These are phyloP conservation scores for Oryza nivara DNA, from an alignment of 176 grass and related monocot species.

Conservation along the genomic window DNA sequence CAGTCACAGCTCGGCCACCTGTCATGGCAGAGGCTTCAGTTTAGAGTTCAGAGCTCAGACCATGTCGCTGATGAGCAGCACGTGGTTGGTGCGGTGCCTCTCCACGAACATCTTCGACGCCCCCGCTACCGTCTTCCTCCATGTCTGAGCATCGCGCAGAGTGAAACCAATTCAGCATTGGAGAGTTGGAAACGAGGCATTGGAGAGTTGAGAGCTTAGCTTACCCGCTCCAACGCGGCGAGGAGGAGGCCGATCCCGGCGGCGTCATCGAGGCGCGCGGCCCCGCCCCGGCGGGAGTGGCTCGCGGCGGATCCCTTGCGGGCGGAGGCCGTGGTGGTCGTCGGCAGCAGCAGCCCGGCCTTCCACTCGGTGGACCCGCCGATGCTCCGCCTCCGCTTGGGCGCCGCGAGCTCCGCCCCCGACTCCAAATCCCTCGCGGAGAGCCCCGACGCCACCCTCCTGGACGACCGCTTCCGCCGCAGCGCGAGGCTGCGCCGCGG, in stretches of 20 bases:
- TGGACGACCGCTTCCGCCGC: constrained; percentile 75
- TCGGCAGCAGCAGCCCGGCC: constrained; percentile 66
- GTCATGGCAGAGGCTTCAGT: background rate
- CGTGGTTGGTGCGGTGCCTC: constrained; percentile 72
- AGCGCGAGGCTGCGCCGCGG: constrained; percentile 52
- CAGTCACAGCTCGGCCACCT: background rate
- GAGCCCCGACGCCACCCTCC: constrained; percentile 74
- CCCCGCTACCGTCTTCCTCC: constrained; percentile 85
- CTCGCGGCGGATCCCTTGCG: constrained; percentile 15
- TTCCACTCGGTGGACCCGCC: constrained; percentile 72
- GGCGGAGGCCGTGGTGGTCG: constrained; percentile 24
- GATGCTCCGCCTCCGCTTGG: constrained; percentile 59
- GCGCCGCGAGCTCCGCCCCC: constrained; percentile 22
- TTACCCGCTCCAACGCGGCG: constrained; percentile 80
- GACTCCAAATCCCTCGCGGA: constrained; percentile 60
- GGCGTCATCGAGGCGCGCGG: constrained; percentile 57
- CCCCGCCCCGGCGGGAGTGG: constrained; percentile 50
- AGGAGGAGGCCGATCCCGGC: constrained; percentile 62
- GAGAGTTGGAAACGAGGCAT: background rate
- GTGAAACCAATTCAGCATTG: background rate
- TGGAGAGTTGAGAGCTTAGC: background rate
- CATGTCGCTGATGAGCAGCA: constrained; percentile 84
- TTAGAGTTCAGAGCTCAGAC: constrained; percentile 28
- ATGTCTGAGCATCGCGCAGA: constrained; percentile 48
- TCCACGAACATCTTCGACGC: constrained; percentile 95